phyloP scores from a whole-genome alignment of 192 early-diverging fungal genomes.

The Phycomyces nitens region DNA sequence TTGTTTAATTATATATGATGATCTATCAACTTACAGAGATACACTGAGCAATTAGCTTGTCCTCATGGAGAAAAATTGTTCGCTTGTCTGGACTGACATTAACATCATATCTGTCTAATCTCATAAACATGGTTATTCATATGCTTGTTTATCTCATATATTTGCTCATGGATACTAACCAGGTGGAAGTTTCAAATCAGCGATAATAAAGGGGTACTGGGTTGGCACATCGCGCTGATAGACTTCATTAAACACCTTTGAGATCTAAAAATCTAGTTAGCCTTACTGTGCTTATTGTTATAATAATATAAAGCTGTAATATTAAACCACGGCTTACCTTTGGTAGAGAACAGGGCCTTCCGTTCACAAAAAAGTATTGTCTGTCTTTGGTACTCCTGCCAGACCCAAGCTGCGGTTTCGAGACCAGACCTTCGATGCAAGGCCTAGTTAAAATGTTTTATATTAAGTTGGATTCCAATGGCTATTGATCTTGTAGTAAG shows the following conservation, averaged over 20 bases:
- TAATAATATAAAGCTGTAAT: neutral
- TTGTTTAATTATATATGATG: no score
- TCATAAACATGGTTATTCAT: neutral
- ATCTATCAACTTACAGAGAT: conserved; percentile 47
- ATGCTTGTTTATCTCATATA: neutral
- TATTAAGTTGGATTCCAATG: conserved; percentile 3
- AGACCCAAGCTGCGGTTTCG: conserved; percentile 58
- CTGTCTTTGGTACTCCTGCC: conserved; percentile 76
- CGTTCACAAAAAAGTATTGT: conserved; percentile 89
- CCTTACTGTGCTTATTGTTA: neutral
- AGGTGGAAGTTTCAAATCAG: conserved; percentile 58
- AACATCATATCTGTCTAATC: conserved; percentile 70
- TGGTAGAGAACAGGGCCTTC: conserved; percentile 81
- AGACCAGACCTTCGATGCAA: conserved; percentile 49
- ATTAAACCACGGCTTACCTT: conserved; percentile 44
- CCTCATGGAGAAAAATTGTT: conserved; percentile 82
- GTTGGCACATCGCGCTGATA: conserved; percentile 65
- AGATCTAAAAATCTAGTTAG: conserved; percentile 41
- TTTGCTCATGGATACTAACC: conserved; percentile 36
- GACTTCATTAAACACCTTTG: conserved; percentile 77
- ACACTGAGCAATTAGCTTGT: conserved; percentile 52
- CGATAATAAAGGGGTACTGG: conserved; percentile 77
- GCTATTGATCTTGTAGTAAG: conserved; percentile 1
- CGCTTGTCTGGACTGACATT: conserved; percentile 96
- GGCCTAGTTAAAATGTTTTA: conserved; percentile 5